Evolutionary conservation across 768 basidiomycete species (phyloP).

Genomic region (Leccinum subtestaceum): DNA sequence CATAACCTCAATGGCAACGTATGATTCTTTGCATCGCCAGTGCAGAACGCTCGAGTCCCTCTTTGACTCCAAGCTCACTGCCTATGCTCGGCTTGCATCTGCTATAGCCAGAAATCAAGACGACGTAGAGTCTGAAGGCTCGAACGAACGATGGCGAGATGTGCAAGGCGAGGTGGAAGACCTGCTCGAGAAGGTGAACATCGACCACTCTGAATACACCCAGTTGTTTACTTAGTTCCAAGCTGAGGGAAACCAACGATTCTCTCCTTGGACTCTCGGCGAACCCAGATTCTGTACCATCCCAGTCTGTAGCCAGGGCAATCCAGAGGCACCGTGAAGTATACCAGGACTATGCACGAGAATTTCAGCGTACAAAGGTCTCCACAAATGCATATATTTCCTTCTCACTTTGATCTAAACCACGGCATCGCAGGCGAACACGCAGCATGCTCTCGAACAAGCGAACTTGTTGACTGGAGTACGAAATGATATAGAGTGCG

Average conservation of each 20-base stretch:
- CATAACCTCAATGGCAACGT: constrained; percentile 55
- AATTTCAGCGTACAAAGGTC: constrained; percentile 85
- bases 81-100: constrained; percentile 85
- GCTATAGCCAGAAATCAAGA: constrained; percentile 49
- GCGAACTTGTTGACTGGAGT: constrained; percentile 88
- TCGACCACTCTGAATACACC: background rate
- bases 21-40: constrained; percentile 88
- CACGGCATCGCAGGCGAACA: constrained; percentile 56
- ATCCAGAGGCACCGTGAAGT: constrained; percentile 91
- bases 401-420: background rate
- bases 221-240: constrained; percentile 16
- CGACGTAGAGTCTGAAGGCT: constrained; percentile 70
- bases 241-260: constrained; percentile 88
- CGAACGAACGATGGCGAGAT: constrained; percentile 73
- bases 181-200: constrained; percentile 73
- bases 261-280: constrained; percentile 67
- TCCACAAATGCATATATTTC: background rate
- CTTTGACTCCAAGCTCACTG: constrained; percentile 86
- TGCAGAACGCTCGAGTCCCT: constrained; percentile 91
- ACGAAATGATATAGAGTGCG: constrained; percentile 93
- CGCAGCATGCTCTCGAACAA: constrained; percentile 79
- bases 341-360: constrained; percentile 81
- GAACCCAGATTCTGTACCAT: constrained; percentile 61
- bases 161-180: constrained; percentile 86
- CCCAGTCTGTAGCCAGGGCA: constrained; percentile 82